Evolutionary conservation across 352 stramenopile species (phyloP), one percentile per base, ranked within the genome.

Genomic region (Globisporangium polare): DNA sequence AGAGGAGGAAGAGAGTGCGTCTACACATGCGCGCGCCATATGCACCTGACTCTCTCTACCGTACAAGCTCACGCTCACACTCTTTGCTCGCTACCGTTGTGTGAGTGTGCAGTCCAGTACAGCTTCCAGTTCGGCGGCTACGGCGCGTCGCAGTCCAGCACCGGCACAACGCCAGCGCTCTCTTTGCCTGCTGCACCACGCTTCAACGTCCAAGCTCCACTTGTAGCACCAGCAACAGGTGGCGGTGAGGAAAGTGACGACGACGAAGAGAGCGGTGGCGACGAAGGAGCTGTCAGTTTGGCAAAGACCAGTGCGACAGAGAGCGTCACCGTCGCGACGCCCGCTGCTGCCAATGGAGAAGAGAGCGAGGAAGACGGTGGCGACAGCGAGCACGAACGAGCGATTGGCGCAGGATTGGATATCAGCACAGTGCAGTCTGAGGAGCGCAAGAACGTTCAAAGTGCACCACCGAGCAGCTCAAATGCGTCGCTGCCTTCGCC

Each of bases 121-220:
- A 82, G 47, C 66, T 86, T 83, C 60, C 74, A 83, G 65, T 80
- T 83, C 58, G 67, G 68, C 33, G 58, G 71, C 54, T 80, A 77
- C 29, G 56, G 62, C 17, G 52, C 60, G 20, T 66, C 72, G 29
- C 64, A 72, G 29, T 51, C 51, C 0, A 68, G 68, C 2, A 41
- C 50, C 50, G 42, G 17, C 9, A 5, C 50, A 42, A 63, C 68
- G 12, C 64, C 74, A 53, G 70, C 67, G 26, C 80, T 83, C 29
- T 54, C 67, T 29, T 42, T 60, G 2, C 72, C 70, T 27, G 29
- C 57, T 15, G 57, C 57, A 17, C 61, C 61, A 54, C 65, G 60
- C 47, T 79, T 46, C n/a, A 67, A 41, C 5, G 59, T 53, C n/a
- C 58, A 63, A 9, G 39, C 60, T 22, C 53, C 75, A 52, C 47